phyloP scores from a whole-genome alignment of 305 asterid genomes.

The Fraxinus latifolia region DNA sequence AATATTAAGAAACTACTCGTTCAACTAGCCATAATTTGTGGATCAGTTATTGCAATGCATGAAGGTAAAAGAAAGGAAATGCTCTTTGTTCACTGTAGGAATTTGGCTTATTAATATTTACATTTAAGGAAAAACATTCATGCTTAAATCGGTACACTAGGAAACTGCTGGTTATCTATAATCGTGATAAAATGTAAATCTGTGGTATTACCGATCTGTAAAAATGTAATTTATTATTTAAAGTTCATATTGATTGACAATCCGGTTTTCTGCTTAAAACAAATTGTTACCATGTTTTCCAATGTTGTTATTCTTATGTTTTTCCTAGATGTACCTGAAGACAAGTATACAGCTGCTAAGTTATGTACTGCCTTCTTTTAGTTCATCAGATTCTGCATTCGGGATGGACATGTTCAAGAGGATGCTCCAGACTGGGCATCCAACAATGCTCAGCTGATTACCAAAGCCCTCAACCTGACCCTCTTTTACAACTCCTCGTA shows the following conservation, averaged over 20 bases:
- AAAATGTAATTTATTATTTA: neutral
- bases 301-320: conserved; percentile 25
- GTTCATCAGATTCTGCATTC: conserved; percentile 94
- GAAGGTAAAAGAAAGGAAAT: neutral
- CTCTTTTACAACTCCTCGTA: conserved; percentile 13
- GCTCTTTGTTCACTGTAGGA: neutral
- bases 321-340: conserved; percentile 37
- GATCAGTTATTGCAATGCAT: neutral
- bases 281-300: conserved; percentile 26
- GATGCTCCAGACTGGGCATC: conserved; percentile 95
- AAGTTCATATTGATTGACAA: conserved; percentile 13
- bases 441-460: conserved; percentile 80
- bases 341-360: conserved; percentile 47
- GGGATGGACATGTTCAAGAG: conserved; percentile 95
- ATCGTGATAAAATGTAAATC: neutral
- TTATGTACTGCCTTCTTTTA: conserved; percentile 57
- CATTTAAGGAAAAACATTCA: neutral
- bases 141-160: neutral
- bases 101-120: neutral
- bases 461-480: conserved; percentile 17
- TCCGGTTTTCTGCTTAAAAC: conserved; percentile 3
- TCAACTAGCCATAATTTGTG: neutral
- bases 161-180: neutral
- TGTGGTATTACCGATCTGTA: neutral
- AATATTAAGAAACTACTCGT: neutral